A percentile compares a stretch with the other conserved stretches of the same genome.
Conservation (phyloP, 148 eudicot genomes). For the Spergularia bocconei region DNA sequence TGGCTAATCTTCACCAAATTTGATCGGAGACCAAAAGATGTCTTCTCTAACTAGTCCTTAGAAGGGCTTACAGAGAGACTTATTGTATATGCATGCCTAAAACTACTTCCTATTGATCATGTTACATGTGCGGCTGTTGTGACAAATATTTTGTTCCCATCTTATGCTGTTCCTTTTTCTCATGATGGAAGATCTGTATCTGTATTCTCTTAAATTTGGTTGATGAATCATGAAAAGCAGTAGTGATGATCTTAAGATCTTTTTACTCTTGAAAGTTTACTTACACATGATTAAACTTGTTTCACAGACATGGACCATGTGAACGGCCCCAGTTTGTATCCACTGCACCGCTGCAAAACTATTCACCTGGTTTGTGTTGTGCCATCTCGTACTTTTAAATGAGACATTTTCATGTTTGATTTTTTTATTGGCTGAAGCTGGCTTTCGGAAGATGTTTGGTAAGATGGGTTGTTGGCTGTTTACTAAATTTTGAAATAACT, state of each 20-base stretch:
- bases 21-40: no score
- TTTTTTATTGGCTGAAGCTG: no score
- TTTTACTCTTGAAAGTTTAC: not conserved
- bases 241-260: slow-evolving; percentile 4
- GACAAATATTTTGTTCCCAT: not conserved
- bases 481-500: no score
- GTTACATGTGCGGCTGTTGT: not conserved
- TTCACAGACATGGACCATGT: slow-evolving; percentile 59
- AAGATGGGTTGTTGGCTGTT: no score
- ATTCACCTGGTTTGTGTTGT: slow-evolving; percentile 76
- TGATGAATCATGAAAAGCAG: not conserved
- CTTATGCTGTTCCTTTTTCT: not conserved
- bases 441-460: no score
- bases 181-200: not conserved
- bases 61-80: no score
- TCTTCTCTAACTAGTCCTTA: no score
- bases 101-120: not conserved
- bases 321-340: slow-evolving; percentile 55
- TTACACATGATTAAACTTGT: slow-evolving; percentile 14
- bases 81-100: not conserved
- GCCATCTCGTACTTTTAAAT: slow-evolving; percentile 23
- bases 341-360: slow-evolving; percentile 82
- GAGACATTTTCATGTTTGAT: not conserved
- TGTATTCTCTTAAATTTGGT: not conserved
- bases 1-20: no score